These are phyloP conservation scores for Lindgomyces ingoldianus DNA, from an alignment of 495 filamentous ascomycete genomes.

Conservation along the genomic window DNA sequence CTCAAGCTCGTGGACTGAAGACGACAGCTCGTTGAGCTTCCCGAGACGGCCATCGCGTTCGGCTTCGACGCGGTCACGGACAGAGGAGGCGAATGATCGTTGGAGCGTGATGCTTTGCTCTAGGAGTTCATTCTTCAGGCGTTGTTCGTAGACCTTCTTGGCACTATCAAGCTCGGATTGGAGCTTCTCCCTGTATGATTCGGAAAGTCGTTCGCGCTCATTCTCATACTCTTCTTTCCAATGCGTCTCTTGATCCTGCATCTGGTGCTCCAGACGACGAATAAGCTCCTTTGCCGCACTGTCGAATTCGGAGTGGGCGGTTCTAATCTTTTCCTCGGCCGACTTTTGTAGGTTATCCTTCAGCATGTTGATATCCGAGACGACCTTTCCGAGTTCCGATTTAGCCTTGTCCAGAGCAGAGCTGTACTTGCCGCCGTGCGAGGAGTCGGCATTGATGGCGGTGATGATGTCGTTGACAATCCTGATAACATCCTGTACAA, in stretches of 20 bases:
- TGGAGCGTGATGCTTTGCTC: constrained; percentile 89
- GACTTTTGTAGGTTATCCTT: constrained; percentile 65
- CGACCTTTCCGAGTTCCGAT: constrained; percentile 73
- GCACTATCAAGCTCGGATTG: constrained; percentile 71
- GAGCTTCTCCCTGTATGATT: constrained; percentile 77
- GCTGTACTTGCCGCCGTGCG: constrained; percentile 65
- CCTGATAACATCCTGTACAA: constrained; percentile 91
- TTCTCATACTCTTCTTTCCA: constrained; percentile 88
- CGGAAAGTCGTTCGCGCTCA: constrained; percentile 74
- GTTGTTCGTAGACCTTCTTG: constrained; percentile 74
- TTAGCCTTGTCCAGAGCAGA: constrained; percentile 79
- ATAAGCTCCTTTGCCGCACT: constrained; percentile 76
- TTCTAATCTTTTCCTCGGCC: constrained; percentile 73
- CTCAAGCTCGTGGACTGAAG: constrained; percentile 76
- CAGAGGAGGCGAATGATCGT: constrained; percentile 73
- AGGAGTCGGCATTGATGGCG: constrained; percentile 81
- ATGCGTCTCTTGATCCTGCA: constrained; percentile 70
- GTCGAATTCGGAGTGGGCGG: constrained; percentile 75
- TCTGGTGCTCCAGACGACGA: constrained; percentile 66
- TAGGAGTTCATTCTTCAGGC: constrained; percentile 77
- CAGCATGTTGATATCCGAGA: constrained; percentile 68
- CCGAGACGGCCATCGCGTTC: constrained; percentile 86
- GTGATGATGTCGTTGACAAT: constrained; percentile 94
- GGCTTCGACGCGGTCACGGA: constrained; percentile 79
- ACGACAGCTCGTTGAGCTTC: constrained; percentile 77